Evolutionary conservation across 1,139 yeast species (phyloP).

Genomic region (Magnusiomyces suaveolens): DNA sequence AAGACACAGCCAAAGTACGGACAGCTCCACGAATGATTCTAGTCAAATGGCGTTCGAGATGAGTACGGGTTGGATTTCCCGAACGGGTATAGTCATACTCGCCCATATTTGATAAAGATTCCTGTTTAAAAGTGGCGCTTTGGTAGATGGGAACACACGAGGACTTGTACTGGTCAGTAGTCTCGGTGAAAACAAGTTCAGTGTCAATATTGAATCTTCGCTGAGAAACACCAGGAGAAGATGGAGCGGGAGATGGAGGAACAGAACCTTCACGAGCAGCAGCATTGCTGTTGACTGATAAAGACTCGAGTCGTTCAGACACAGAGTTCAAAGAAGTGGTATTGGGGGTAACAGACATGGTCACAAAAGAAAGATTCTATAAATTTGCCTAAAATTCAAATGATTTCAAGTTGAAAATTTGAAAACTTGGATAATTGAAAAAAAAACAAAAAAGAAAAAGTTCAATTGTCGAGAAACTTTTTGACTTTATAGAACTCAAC

Average conservation of each 20-base stretch:
- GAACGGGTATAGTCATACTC: constrained; percentile 86
- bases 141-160: constrained; percentile 86
- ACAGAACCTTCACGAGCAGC: constrained; percentile 18
- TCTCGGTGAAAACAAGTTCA: constrained; percentile 57
- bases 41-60: constrained; percentile 66
- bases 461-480: too few relatives aligned
- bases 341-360: background rate
- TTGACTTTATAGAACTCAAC: background rate
- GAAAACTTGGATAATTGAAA: too few relatives aligned
- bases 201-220: constrained; percentile 46
- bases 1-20: constrained; percentile 68
- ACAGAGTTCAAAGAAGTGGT: background rate
- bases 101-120: constrained; percentile 64
- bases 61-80: constrained; percentile 89
- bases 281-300: constrained; percentile 6
- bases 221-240: constrained; percentile 31
- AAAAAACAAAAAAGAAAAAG: too few relatives aligned
- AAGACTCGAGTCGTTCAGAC: background rate
- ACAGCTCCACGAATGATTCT: constrained; percentile 60
- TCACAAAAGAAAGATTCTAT: background rate
- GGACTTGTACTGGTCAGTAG: constrained; percentile 66
- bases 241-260: constrained; percentile 33
- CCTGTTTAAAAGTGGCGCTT: constrained; percentile 86
- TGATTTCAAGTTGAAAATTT: too few relatives aligned
- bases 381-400: too few relatives aligned